Conservation (phyloP, 306 rosid species). For the Sicyos baderoa region DNA sequence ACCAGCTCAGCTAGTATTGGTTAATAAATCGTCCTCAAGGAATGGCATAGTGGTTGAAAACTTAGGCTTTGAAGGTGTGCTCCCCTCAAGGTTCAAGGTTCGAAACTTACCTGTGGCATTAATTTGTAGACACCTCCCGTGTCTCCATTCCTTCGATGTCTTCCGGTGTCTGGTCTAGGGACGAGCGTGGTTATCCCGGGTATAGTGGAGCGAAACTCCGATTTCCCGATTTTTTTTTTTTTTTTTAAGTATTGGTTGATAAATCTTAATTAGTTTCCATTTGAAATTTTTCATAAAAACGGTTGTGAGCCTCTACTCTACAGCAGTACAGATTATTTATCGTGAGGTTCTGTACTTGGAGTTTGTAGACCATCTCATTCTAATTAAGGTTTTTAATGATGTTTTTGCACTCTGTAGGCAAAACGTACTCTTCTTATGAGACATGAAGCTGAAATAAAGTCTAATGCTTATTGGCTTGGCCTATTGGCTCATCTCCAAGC, state of each 20-base stretch:
- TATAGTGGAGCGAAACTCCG: no score
- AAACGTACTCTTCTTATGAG: conserved; percentile 90
- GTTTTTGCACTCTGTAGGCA: conserved; percentile 50
- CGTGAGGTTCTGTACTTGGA: background rate
- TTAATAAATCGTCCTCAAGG: background rate
- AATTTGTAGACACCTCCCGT: no score
- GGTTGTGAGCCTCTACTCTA: background rate
- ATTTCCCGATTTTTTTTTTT: no score
- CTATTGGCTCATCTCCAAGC: conserved; percentile 91
- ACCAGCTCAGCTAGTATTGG: conserved; percentile 14
- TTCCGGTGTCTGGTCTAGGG: no score
- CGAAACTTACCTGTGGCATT: no score
- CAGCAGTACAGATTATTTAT: background rate
- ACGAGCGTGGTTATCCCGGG: no score
- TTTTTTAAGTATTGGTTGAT: no score
- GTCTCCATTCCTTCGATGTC: no score
- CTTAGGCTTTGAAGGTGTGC: no score
- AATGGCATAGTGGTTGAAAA: no score
- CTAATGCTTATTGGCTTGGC: conserved; percentile 96
- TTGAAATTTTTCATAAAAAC: background rate
- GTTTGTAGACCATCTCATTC: background rate
- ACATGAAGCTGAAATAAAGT: conserved; percentile 95
- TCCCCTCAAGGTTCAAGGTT: no score
- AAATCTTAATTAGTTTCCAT: background rate
- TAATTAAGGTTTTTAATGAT: conserved; percentile 5